Conservation (phyloP, 371 early-diverging fungal genomes). For the Parasitella parasitica region DNA sequence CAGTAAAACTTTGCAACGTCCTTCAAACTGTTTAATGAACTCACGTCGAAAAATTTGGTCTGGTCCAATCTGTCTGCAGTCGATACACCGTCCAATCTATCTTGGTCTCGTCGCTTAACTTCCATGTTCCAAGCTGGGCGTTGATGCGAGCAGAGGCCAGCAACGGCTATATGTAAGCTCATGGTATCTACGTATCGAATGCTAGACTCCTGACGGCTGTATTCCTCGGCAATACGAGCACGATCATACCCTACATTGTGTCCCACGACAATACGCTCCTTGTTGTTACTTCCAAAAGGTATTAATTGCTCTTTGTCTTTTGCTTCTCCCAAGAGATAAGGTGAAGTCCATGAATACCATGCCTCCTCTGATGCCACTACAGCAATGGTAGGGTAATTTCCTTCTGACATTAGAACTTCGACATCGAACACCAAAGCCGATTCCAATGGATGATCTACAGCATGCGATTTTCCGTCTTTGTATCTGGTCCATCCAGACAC, state of each 20-base stretch:
- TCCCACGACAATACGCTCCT: slow-evolving; percentile 73
- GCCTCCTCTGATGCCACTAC: slow-evolving; percentile 70
- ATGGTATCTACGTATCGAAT: slow-evolving; percentile 89
- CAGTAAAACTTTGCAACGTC: slow-evolving; percentile 84
- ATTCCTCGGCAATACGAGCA: slow-evolving; percentile 88
- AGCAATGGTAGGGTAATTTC: slow-evolving; percentile 82
- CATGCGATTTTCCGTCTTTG: slow-evolving; percentile 30
- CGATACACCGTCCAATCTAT: slow-evolving; percentile 25
- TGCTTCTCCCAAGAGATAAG: slow-evolving; percentile 53
- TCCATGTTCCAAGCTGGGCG: slow-evolving; percentile 76
- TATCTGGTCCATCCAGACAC: slow-evolving; percentile 89
- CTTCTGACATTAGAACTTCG: slow-evolving; percentile 71
- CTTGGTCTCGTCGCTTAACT: slow-evolving; percentile 46
- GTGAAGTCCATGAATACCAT: slow-evolving; percentile 96
- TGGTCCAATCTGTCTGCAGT: slow-evolving; percentile 11
- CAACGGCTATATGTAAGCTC: slow-evolving; percentile 90
- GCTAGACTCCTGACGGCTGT: slow-evolving; percentile 49
- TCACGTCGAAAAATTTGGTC: slow-evolving; percentile 62
- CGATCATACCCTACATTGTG: slow-evolving; percentile 95
- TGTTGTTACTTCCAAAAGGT: slow-evolving; percentile 47
- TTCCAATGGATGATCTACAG: slow-evolving; percentile 64
- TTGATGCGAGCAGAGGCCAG: slow-evolving; percentile 92
- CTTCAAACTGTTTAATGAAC: slow-evolving; percentile 78
- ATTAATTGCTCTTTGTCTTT: slow-evolving; percentile 58
- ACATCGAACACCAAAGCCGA: slow-evolving; percentile 85